Evolutionary conservation across 106 monocot genomes (phyloP), one percentile per base, ranked within the genome.

Genomic region (Allium sativum): DNA sequence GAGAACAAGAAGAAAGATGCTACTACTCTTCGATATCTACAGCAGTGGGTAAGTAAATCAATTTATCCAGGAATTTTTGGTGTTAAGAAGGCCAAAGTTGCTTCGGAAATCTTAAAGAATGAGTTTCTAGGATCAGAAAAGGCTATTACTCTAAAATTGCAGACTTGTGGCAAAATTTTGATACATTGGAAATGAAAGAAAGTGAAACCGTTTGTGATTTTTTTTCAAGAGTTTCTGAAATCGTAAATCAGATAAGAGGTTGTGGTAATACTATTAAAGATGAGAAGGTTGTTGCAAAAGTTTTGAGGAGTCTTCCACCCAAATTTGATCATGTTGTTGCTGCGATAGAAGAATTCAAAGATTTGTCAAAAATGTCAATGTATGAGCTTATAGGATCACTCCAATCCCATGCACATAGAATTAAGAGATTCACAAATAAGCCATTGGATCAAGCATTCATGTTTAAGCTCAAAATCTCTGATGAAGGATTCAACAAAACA

Each of bases 161-260:
- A 47, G 12, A 8, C 47, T 52, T 52, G 17, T 52, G 52, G 52
- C 13, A 17, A 52, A 19, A 56, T 12, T 56, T 56, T 56, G 55
- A 56, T 21, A 56, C 18, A 15, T 15, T 52, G 4, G 22, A 21
- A 21, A 19, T 56, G 55, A 56, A 56, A n/a, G 17, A 19, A 8
- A 3, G 20, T 56, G 53, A 54, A 54, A 54, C n/a, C n/a, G 53
- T 54, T 12, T n/a, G 18, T n/a, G 53, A 54, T n/a, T 54, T 54
- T 54, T 8, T 54, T 13, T 6, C 13, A n/a, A 54, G 53, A 54
- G 53, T 54, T 8, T 12, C 53, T 21, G 20, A 12, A 5, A 56
- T 56, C 7, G 17, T 56, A 21, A 56, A 56, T 19, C 55, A 56
- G 22, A 56, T 21, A 21, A 56, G 17, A 56, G 22, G 55, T 12